phyloP scores from a whole-genome alignment of 306 rosid genomes.

The Prunus armeniaca region DNA sequence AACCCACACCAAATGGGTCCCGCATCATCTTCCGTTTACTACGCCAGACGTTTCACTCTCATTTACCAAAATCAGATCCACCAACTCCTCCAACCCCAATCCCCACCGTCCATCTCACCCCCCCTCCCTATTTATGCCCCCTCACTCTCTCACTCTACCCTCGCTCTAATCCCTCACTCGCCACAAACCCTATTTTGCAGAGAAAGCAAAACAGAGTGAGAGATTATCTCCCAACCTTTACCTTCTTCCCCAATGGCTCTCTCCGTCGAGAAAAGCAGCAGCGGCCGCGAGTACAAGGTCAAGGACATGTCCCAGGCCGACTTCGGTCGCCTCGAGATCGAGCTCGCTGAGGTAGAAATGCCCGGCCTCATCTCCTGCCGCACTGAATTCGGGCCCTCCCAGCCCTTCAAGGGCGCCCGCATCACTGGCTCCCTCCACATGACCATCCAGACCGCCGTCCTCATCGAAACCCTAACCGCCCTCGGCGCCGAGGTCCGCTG shows the following conservation, averaged over 20 bases:
- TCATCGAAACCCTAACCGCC: constrained; percentile 91
- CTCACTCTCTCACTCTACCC: neutral
- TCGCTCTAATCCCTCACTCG: neutral
- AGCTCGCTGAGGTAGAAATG: constrained; percentile 96
- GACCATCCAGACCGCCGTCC: constrained; percentile 97
- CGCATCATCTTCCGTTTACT: constrained; percentile 11
- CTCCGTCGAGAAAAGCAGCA: constrained; percentile 63
- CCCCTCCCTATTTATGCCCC: constrained; percentile 33
- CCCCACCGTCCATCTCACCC: constrained; percentile 29
- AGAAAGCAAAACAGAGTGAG: neutral
- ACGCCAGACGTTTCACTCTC: neutral
- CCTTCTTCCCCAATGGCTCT: constrained; percentile 47
- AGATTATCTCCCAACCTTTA: neutral
- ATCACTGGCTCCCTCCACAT: constrained; percentile 99
- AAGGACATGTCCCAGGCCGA: constrained; percentile 93
- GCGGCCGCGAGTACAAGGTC: constrained; percentile 91
- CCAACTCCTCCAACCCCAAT: constrained; percentile 18
- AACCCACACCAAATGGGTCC: neutral
- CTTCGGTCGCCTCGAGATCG: constrained; percentile 82
- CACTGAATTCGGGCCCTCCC: constrained; percentile 60
- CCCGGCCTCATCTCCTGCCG: constrained; percentile 77
- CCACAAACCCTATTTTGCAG: neutral
- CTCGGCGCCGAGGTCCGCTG: constrained; percentile 97
- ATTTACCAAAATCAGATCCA: constrained; percentile 26
- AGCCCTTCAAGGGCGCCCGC: constrained; percentile 76